Conservation (phyloP, 2,329 filamentous ascomycete genomes). For the Cladophialophora carrionii region DNA sequence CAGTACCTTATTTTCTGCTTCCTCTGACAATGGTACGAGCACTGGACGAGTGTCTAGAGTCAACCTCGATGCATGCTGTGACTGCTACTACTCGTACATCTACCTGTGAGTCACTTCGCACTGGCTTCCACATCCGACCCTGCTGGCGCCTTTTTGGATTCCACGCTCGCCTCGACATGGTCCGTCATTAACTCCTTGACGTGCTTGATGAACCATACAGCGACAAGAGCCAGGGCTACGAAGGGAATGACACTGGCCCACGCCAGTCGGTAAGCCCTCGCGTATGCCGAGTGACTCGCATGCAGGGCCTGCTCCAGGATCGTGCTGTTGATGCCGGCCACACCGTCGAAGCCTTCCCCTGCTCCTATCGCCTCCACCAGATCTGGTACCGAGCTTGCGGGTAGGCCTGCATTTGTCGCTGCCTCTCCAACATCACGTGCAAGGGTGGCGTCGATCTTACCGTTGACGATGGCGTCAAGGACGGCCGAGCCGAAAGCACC, state of each 20-base stretch:
- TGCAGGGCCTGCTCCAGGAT: conserved; percentile 47
- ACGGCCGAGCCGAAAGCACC: conserved; percentile 59
- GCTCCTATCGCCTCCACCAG: conserved; percentile 46
- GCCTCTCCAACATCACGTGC: conserved; percentile 46
- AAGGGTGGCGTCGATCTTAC: conserved; percentile 50
- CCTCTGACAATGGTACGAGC: too few relatives aligned
- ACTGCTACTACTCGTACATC: neutral
- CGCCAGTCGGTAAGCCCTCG: conserved; percentile 54
- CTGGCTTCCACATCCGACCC: conserved; percentile 6
- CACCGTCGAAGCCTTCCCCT: conserved; percentile 41
- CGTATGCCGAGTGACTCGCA: conserved; percentile 54
- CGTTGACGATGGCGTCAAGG: conserved; percentile 57
- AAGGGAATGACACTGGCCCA: conserved; percentile 58
- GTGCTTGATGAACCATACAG: conserved; percentile 51
- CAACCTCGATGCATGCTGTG: neutral
- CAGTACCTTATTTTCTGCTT: too few relatives aligned
- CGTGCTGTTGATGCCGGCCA: conserved; percentile 46
- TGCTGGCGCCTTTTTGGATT: conserved; percentile 36
- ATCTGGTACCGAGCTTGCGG: conserved; percentile 43
- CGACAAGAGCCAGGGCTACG: conserved; percentile 53
- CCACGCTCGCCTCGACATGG: conserved; percentile 58
- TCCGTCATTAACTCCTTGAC: conserved; percentile 59
- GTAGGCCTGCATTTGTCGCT: conserved; percentile 50
- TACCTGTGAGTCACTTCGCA: conserved; percentile 1
- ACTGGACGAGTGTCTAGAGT: too few relatives aligned